Evolutionary conservation across 2,329 filamentous ascomycete genomes (phyloP).

Genomic region (Colletotrichum cordylinicola): DNA sequence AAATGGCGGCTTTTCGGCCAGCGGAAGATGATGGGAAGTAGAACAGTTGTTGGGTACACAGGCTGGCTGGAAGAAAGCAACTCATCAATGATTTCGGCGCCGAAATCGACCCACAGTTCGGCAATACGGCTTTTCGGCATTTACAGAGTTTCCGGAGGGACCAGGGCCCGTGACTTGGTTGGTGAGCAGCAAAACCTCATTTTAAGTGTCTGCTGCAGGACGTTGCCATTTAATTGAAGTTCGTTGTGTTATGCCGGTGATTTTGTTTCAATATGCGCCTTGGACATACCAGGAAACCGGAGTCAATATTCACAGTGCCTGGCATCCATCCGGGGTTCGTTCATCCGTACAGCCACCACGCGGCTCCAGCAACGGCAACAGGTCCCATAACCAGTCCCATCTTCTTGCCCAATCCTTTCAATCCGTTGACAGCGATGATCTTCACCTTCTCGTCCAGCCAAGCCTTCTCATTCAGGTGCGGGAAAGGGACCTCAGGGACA

Average conservation of each 20-base stretch:
- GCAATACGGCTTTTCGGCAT: not conserved
- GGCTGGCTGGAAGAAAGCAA: not conserved
- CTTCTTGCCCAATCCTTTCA: not conserved
- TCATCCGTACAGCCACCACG: not conserved
- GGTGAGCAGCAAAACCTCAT: not conserved
- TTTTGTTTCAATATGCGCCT: not conserved
- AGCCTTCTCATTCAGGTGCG: conserved; percentile 3
- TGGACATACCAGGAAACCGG: rapidly evolving
- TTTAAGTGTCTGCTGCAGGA: not conserved
- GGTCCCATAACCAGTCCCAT: not conserved
- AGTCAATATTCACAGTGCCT: not conserved
- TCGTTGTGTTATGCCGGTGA: not conserved
- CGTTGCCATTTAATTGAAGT: rapidly evolving
- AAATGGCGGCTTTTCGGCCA: not conserved
- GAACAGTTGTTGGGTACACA: not conserved
- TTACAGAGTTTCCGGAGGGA: not conserved
- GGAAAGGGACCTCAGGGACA: conserved; percentile 10
- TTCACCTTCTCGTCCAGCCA: conserved; percentile 1
- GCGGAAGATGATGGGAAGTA: not conserved
- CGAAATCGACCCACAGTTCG: not conserved
- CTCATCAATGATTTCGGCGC: not conserved
- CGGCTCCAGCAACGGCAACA: not conserved
- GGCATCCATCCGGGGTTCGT: rapidly evolving
- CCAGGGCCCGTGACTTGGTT: not conserved
- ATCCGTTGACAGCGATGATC: not conserved